A percentile compares a stretch with the other conserved stretches of the same genome.
These are phyloP conservation scores for Amanita molliuscula DNA, from an alignment of 768 basidiomycete genomes.

Conservation along the genomic window DNA sequence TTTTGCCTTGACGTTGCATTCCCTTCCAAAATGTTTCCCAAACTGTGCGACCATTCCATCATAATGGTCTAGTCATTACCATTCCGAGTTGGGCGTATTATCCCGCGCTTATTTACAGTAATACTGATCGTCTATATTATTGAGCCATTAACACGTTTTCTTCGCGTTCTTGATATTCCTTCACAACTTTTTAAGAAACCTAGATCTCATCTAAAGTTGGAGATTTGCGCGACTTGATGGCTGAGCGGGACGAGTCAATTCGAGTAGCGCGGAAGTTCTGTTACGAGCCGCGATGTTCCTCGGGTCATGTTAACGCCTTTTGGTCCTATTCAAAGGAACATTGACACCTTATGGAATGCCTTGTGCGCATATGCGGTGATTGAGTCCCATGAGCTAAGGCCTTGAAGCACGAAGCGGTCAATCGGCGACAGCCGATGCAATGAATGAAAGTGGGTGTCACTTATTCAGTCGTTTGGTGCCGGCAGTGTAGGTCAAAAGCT, in stretches of 20 bases:
- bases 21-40: background rate
- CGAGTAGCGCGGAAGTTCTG: background rate
- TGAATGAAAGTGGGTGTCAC: background rate
- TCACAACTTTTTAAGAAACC: background rate
- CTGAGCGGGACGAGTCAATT: background rate
- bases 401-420: background rate
- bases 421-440: background rate
- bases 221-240: background rate
- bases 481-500: background rate
- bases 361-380: background rate
- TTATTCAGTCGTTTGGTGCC: background rate
- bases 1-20: background rate
- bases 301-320: background rate
- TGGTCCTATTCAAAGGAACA: background rate
- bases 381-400: background rate
- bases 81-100: background rate
- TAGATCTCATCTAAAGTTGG: background rate
- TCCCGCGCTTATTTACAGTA: background rate
- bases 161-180: background rate
- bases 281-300: background rate
- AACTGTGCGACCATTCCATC: background rate
- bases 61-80: background rate
- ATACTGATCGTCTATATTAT: background rate
- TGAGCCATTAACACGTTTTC: background rate
- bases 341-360: background rate